Base-by-base conservation (phyloP, 768 basidiomycete genomes). In the Amanita pallidorosea region DNA sequence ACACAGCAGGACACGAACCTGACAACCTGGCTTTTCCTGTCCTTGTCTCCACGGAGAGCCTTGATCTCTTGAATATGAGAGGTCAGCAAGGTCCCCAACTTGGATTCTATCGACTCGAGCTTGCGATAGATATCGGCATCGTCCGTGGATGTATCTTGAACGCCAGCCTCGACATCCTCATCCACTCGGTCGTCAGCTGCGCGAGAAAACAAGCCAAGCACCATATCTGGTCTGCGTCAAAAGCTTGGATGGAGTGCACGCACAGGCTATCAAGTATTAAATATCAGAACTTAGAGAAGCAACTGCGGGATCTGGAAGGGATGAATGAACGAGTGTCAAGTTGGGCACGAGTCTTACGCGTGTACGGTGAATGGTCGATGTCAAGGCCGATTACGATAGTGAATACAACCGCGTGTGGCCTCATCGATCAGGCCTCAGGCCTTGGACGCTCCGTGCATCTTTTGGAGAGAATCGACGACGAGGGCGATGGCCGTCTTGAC, bases 401-500 rank as follows among this genome's bases (percentile, higher is more conserved):
- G 22, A 23, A 27, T 27, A 27, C 25, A 27, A 4, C 23, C 23
- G 23, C 25, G 6, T 27, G n/a, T 27, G 25, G 6, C 4, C 3
- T 27, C 25, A 27, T 2, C 3, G 22, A 1, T 23, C 22, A 23
- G 22, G 42, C 42, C 25, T 27, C 29, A 27, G 44, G 13, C 37
- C 17, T 35, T 55, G 15, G 56, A 45, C 42, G 47, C 56, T 9
- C 55, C 53, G 49, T 67, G 67, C 51, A 71, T 41, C 20, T 53
- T 51, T 47, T 67, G 67, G 15, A 73, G 56, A 53, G 62, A 65
- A 35, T 60, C 53, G 27, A 70, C 60, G 5, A 81, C 73, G 17
- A 63, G 49, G 53, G 70, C 68, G 7, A 81, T 66, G 0, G 77
- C 80, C 45, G 70, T 67, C 22, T 60, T 64, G 7, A 80, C 74